Base-by-base conservation (phyloP, 176 grass and related monocot species). In the Secale cereale region DNA sequence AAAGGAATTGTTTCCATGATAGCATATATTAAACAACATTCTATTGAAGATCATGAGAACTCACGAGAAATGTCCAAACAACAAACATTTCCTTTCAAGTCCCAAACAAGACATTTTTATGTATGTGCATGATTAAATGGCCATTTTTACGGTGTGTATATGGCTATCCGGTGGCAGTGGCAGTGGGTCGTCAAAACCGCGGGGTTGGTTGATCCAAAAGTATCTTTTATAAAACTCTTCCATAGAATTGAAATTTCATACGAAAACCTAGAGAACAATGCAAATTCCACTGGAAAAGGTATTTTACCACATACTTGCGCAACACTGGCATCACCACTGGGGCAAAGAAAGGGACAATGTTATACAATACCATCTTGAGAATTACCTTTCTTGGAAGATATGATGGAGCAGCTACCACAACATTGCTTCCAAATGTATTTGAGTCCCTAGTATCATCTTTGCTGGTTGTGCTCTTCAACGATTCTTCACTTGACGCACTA, bases 341-440 rank as follows among this genome's bases (percentile, higher is more conserved):
- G 1, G 4, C 46, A 50, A 50, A 50, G 46, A 50, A 50, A 50
- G 46, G 46, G 59, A 61, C 9, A n/a, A 23, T 25, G 57, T 3
- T 25, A 59, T 20, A 59, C 22, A 10, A 1, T 59, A 3, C 22
- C 22, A 26, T 61, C 3, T 10, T 61, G 3, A 65, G 6, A 65
- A 32, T 19, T 28, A 65, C 27, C 84, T 82, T 80, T 88, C 29
- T 85, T 73, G 8, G 19, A 77, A 46, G 65, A 78, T n/a, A n/a
- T n/a, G n/a, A n/a, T 67, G 46, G 62, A 65, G 27, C 25, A 65
- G 13, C 63, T 80, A 82, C 71, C 41, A 89, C 89, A 62, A 46
- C 63, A 91, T 79, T 82, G 75, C 65, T 91, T 45, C 17, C 52
- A 72, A 77, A 81, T 78, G 64, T 63, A 46, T 89, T 97, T 79